Evolutionary conservation across 805 yeast species (phyloP), one percentile per base, ranked within the genome.

Genomic region (Geotrichum ghanense): DNA sequence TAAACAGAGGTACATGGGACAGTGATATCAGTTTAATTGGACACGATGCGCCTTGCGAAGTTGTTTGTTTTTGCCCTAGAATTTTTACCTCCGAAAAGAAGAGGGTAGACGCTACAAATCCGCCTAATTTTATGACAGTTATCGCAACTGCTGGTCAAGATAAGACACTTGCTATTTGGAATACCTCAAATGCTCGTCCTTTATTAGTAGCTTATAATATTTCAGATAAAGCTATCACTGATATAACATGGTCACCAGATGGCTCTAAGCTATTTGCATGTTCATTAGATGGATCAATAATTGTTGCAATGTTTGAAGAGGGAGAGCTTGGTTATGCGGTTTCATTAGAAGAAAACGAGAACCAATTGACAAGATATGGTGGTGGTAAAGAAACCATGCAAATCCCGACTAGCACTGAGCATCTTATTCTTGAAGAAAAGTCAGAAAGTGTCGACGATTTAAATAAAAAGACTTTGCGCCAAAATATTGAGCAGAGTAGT

Each of bases 111-210:
- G 47, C 48, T 50, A 34, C 37, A 12, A 47, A 35, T 27, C 23
- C 21, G 41, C 45, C 47, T 27, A 61, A 62, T 51, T 66, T 73
- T 45, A 53, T 83, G 5, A 81, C 95, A 0, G 75, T 90, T 0
- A 70, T 90, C n/a, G 96, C 97, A 1, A 83, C 96, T 23, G 96
- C 90, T 12, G 97, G 97, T 9, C 97, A 90, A 64, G 98, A 90
- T 63, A 79, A 85, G 56, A 75, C 88, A 1, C 64, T 92, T 34
- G 95, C 88, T 0, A 69, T 90, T 3, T 90, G 98, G 98, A 80
- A 79, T 56, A 90, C 95, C 0, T 65, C 75, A 1, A 72, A 72
- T 45, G 75, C 88, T 3, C 71, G 85, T 44, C 97, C 98, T 1
- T 63, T 92, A 43, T 73, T 84, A 10, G 85, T 88, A 5, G 85